Conservation (phyloP, 2,329 filamentous ascomycete genomes). For the Pseudogymnoascus sp. region DNA sequence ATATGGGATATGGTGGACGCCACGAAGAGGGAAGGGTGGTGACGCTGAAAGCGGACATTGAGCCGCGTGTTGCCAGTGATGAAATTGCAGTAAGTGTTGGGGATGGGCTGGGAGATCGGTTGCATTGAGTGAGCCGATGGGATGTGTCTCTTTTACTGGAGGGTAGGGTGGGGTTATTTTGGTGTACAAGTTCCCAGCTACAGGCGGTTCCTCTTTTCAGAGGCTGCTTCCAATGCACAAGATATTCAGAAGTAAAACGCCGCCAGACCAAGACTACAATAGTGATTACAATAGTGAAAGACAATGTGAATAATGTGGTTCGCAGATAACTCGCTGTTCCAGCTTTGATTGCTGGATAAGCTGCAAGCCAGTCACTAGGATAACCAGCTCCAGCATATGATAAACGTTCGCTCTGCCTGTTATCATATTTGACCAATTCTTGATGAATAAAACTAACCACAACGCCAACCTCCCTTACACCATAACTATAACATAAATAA, state of each 20-base stretch:
- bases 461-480: background rate
- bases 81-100: background rate
- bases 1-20: conserved; percentile 5
- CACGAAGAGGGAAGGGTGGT: background rate
- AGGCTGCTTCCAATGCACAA: background rate
- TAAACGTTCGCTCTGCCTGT: background rate
- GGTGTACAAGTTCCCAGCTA: conserved; percentile 2
- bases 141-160: background rate
- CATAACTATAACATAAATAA: background rate
- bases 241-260: conserved; percentile 6
- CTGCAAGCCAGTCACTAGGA: background rate
- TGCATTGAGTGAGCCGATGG: background rate
- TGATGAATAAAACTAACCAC: background rate
- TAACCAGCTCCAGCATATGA: background rate
- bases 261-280: background rate
- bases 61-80: background rate
- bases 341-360: background rate
- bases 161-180: background rate
- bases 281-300: background rate
- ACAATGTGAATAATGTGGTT: background rate
- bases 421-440: background rate
- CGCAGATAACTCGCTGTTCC: background rate
- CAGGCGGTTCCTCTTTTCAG: background rate
- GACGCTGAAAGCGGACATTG: background rate
- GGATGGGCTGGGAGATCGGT: background rate